Conservation (phyloP, 1,284 basidiomycete species). For the Coniophora puteana region DNA sequence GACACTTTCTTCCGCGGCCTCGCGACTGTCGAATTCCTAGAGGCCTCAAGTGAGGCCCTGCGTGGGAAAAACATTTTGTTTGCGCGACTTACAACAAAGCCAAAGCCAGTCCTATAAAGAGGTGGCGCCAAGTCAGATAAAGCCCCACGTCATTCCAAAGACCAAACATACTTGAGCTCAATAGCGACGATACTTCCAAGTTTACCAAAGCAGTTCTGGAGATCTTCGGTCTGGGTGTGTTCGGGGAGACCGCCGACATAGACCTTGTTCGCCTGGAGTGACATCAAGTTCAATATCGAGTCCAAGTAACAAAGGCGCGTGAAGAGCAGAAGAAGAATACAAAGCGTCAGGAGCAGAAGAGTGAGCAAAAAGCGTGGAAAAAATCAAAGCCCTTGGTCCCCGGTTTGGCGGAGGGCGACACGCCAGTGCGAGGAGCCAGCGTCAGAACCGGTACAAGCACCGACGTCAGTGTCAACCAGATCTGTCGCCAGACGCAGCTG, state of each 20-base stretch:
- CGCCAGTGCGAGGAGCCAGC: constrained; percentile 14
- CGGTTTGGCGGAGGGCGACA: constrained; percentile 1
- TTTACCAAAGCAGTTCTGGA: constrained; percentile 80
- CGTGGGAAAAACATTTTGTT: no score
- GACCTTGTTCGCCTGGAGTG: constrained; percentile 81
- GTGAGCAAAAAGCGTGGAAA: constrained; percentile 12
- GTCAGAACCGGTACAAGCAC: constrained; percentile 13
- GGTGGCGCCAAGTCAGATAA: constrained; percentile 12
- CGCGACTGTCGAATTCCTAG: constrained; percentile 77
- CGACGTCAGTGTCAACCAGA: constrained; percentile 12
- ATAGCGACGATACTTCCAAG: constrained; percentile 73
- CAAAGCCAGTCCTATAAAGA: constrained; percentile 66
- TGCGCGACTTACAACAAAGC: constrained; percentile 69
- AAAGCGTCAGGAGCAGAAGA: constrained; percentile 32
- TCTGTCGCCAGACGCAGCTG: constrained; percentile 16
- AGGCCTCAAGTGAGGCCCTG: constrained; percentile 1
- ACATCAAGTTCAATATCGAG: constrained; percentile 58
- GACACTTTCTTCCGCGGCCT: constrained; percentile 81
- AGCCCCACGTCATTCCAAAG: constrained; percentile 1
- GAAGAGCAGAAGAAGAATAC: constrained; percentile 46
- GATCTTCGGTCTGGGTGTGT: constrained; percentile 77
- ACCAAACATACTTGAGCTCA: constrained; percentile 70
- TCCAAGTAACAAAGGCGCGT: constrained; percentile 38
- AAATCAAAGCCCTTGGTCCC: constrained; percentile 10
- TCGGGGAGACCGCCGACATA: constrained; percentile 85